A percentile compares a stretch with the other conserved stretches of the same genome.
phyloP scores from a whole-genome alignment of 164 flowering plant genomes.

The Vitis vinifera region ASM3070453v1 NC_081814.1:6675001-6675500 shows the following conservation, averaged over 20 bases:
- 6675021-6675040: slow-evolving; percentile 9
- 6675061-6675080: slow-evolving; percentile 1
- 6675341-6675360: slow-evolving; percentile 32
- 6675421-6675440: slow-evolving; percentile 42
- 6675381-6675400: slow-evolving; percentile 28
- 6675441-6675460: slow-evolving; percentile 34
- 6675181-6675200: slow-evolving; percentile 26
- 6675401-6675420: slow-evolving; percentile 36
- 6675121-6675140: slow-evolving; percentile 51
- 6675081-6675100: slow-evolving; percentile 21
- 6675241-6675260: slow-evolving; percentile 28
- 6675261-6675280: slow-evolving; percentile 48
- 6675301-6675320: slow-evolving; percentile 45
- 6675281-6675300: slow-evolving; percentile 46
- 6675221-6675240: slow-evolving; percentile 25
- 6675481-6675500: no score
- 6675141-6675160: slow-evolving; percentile 45
- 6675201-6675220: slow-evolving; percentile 24
- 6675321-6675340: slow-evolving; percentile 25
- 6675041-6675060: slow-evolving; percentile 10
- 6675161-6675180: slow-evolving; percentile 47
- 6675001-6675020: slow-evolving; percentile 39
- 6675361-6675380: slow-evolving; percentile 29
- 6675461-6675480: background rate
- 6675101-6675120: slow-evolving; percentile 44